phyloP scores from a whole-genome alignment of 345 rosid species.

The Linum lewisii region DNA sequence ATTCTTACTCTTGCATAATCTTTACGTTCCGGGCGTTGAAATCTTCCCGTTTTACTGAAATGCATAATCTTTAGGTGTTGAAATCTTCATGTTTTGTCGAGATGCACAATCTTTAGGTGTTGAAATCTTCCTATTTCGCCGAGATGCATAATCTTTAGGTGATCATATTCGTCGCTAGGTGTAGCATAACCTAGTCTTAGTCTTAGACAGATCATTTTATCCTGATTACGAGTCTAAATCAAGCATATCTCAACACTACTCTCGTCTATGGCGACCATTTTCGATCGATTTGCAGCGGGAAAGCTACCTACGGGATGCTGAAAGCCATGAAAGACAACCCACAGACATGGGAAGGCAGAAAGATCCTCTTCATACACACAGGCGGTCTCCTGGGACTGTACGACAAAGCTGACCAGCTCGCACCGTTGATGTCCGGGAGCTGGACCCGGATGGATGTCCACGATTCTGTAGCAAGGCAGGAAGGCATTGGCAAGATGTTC shows the following conservation, averaged over 20 bases:
- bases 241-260: background rate
- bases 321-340: constrained; percentile 72
- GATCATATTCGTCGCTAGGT: too few species aligned
- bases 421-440: constrained; percentile 38
- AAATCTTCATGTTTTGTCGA: too few species aligned
- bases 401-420: constrained; percentile 75
- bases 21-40: too few species aligned
- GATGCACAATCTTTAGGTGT: too few species aligned
- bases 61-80: too few species aligned
- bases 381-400: constrained; percentile 77
- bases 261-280: background rate
- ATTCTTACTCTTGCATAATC: background rate
- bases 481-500: constrained; percentile 78
- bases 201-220: too few species aligned
- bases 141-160: too few species aligned
- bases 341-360: constrained; percentile 69
- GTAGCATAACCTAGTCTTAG: too few species aligned
- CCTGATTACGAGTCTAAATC: too few species aligned
- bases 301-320: constrained; percentile 73
- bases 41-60: too few species aligned
- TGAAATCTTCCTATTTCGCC: too few species aligned
- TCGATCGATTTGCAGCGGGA: constrained; percentile 39
- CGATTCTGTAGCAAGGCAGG: constrained; percentile 61
- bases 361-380: constrained; percentile 71
- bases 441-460: constrained; percentile 70